phyloP scores from a whole-genome alignment of 139 green algal genomes.

The Chlamydomonas sphaeroides region DNA sequence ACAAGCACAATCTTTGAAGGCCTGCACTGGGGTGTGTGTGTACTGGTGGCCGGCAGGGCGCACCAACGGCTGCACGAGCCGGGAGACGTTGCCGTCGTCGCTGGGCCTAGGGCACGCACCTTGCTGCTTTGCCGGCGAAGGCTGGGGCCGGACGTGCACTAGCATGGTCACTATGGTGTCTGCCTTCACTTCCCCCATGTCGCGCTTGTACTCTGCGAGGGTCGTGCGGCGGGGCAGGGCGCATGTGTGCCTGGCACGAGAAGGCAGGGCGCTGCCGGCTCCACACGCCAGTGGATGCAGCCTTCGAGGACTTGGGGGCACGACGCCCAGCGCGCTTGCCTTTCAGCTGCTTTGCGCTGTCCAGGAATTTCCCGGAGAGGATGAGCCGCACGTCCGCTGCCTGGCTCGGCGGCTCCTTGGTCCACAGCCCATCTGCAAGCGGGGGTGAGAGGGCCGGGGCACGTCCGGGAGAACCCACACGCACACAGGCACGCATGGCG shows the following conservation, averaged over 20 bases:
- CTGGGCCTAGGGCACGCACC: neutral
- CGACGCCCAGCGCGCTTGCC: slow-evolving; percentile 15
- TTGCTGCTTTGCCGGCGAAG: slow-evolving; percentile 16
- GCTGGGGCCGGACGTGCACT: slow-evolving; percentile 52
- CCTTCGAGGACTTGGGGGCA: no score
- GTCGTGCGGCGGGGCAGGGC: no score
- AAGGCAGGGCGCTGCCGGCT: no score
- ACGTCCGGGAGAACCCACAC: no score
- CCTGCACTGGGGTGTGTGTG: no score
- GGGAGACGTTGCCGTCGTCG: neutral
- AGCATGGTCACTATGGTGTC: slow-evolving; percentile 66
- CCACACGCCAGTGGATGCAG: no score
- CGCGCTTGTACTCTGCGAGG: slow-evolving; percentile 53
- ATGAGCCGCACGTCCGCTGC: slow-evolving; percentile 58
- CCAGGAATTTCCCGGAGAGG: slow-evolving; percentile 60
- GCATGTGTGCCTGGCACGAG: no score
- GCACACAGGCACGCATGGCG: no score
- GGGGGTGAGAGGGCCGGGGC: no score
- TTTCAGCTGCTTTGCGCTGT: slow-evolving; percentile 48
- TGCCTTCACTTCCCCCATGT: slow-evolving; percentile 64
- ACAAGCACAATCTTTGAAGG: no score
- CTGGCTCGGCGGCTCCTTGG: slow-evolving; percentile 39
- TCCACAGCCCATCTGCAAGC: slow-evolving; percentile 43
- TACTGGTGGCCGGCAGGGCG: no score
- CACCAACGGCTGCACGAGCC: no score